Conservation (phyloP, 768 basidiomycete species). For the Dictyophora rubrovolvata region DNA sequence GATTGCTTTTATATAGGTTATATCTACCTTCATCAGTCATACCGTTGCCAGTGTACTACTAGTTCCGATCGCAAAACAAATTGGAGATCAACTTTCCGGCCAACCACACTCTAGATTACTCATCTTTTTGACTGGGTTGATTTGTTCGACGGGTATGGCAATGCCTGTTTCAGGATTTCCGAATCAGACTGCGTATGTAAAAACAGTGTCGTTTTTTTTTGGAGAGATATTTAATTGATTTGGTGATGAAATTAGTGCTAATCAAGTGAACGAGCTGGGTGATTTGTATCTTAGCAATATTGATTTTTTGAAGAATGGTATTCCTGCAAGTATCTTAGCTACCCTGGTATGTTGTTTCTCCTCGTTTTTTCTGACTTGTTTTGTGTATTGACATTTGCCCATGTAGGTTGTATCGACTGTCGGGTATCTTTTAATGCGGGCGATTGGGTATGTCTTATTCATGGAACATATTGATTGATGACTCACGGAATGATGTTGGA, state of each 20-base stretch:
- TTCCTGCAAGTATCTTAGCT: constrained; percentile 89
- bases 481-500: too few species aligned
- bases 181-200: constrained; percentile 86
- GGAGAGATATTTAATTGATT: constrained; percentile 7
- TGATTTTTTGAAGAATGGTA: constrained; percentile 89
- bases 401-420: constrained; percentile 73
- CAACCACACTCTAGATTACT: constrained; percentile 66
- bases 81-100: constrained; percentile 65
- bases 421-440: constrained; percentile 68
- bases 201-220: neutral
- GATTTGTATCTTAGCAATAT: constrained; percentile 74
- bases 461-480: neutral
- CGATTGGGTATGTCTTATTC: constrained; percentile 47
- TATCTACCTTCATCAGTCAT: constrained; percentile 95
- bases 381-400: constrained; percentile 7
- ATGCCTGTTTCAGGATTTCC: constrained; percentile 99
- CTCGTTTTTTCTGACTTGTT: neutral
- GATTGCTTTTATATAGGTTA: too few species aligned
- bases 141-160: constrained; percentile 95
- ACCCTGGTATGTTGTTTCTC: constrained; percentile 58
- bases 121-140: constrained; percentile 86
- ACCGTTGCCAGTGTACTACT: constrained; percentile 93
- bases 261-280: constrained; percentile 91
- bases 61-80: constrained; percentile 91
- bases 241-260: constrained; percentile 43